Evolutionary conservation across 202 grass and related monocot genomes (phyloP).

Genomic region (Panicum hallii): DNA sequence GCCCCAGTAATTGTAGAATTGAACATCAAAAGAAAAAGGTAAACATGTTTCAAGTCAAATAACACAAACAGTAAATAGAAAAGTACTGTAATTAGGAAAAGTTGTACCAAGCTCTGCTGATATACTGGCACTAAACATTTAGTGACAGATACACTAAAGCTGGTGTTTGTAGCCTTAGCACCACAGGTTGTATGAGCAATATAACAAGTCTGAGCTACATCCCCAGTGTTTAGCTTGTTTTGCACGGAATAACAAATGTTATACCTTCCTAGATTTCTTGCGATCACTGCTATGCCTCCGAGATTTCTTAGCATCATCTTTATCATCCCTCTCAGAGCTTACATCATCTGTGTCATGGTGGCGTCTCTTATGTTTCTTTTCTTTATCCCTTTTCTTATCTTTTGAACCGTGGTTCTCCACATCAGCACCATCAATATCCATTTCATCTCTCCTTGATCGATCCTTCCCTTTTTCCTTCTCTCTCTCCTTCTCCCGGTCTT

Average conservation of each 20-base stretch:
- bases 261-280: conserved; percentile 98
- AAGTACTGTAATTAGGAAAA: conserved; percentile 8
- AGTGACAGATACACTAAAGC: conserved; percentile 4
- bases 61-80: conserved; percentile 30
- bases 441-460: conserved; percentile 75
- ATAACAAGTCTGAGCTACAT: conserved; percentile 12
- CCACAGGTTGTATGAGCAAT: conserved; percentile 3
- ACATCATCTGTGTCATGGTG: conserved; percentile 76
- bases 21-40: conserved; percentile 33
- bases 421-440: conserved; percentile 70
- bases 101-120: conserved; percentile 8
- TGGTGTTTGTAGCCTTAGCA: conserved; percentile 5
- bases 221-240: conserved; percentile 41
- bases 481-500: conserved; percentile 64
- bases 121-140: conserved; percentile 3
- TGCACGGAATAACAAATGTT: conserved; percentile 44
- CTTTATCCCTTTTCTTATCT: conserved; percentile 88
- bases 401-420: conserved; percentile 68
- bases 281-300: conserved; percentile 80
- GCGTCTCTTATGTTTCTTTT: conserved; percentile 93
- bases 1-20: neutral
- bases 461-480: conserved; percentile 86
- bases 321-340: conserved; percentile 85
- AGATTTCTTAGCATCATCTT: conserved; percentile 83
- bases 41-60: conserved; percentile 14